Evolutionary conservation across 2,329 filamentous ascomycete species (phyloP).

Genomic region (Penicillium nordicum): DNA sequence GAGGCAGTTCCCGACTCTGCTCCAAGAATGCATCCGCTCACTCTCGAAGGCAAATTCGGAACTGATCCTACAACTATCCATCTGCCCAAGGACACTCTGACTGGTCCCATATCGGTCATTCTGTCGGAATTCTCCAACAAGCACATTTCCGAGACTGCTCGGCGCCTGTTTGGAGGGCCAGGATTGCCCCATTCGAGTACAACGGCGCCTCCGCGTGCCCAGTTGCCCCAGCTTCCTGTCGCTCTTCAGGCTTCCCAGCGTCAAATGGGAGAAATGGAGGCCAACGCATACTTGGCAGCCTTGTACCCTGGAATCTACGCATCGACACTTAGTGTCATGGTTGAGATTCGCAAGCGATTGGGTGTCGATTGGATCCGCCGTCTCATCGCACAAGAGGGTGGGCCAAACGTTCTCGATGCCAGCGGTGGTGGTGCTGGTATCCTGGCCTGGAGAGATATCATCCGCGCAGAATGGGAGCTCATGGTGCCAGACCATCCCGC

Average conservation of each 20-base stretch:
- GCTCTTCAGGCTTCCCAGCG: slow-evolving; percentile 54
- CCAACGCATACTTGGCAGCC: slow-evolving; percentile 56
- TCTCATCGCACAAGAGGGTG: slow-evolving; percentile 54
- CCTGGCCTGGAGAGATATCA: slow-evolving; percentile 64
- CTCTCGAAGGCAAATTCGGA: slow-evolving; percentile 68
- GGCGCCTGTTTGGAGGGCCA: slow-evolving; percentile 70
- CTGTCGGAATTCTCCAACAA: slow-evolving; percentile 66
- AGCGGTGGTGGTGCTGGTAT: slow-evolving; percentile 61
- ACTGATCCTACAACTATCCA: slow-evolving; percentile 70
- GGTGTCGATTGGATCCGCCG: slow-evolving; percentile 58
- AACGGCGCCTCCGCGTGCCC: slow-evolving; percentile 56
- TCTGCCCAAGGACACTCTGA: slow-evolving; percentile 68
- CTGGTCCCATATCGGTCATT: slow-evolving; percentile 66
- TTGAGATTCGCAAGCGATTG: slow-evolving; percentile 59
- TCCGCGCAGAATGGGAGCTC: slow-evolving; percentile 76
- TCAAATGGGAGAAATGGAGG: slow-evolving; percentile 60
- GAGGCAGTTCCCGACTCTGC: slow-evolving; percentile 41
- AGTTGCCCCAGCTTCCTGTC: slow-evolving; percentile 56
- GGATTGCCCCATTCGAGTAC: slow-evolving; percentile 73
- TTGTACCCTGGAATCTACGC: slow-evolving; percentile 62
- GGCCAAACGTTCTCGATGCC: slow-evolving; percentile 59
- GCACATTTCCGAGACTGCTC: slow-evolving; percentile 71
- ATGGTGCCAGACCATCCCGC: slow-evolving; percentile 50
- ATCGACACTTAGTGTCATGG: slow-evolving; percentile 53
- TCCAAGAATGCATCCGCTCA: slow-evolving; percentile 69